Evolutionary conservation across 352 stramenopile genomes (phyloP), one percentile per base, ranked within the genome.

Genomic region (Aphanomyces euteiches): DNA sequence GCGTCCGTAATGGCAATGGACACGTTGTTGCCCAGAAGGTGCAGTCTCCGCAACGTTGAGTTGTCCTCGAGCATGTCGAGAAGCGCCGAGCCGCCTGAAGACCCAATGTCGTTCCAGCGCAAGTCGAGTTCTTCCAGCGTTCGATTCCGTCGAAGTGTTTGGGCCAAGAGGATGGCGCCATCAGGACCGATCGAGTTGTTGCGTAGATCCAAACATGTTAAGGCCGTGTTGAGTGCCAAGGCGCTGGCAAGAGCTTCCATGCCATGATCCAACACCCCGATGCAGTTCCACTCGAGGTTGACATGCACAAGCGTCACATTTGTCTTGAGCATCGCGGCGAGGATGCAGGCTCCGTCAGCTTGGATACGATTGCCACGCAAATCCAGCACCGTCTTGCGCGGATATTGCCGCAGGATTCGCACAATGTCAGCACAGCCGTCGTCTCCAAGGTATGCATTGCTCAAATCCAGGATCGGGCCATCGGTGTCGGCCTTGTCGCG

Each of bases 151-250:
- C 40, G 47, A 4, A 96, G 75, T 3, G 83, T 78, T 38, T 75
- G 71, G 3, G 85, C 87, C 1, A 96, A 75, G 1, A 79, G 77
- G 37, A 80, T 84, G 15, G 86, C 87, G 13, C 85, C 87, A 37
- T 93, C 88, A 0, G 84, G 73, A 0, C 83, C 75, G 56, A 96
- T 80, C 72, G 90, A 90, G 74, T 96, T 95, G 74, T 96, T 94
- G 17, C 87, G 84, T 47, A 96, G 71, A 50, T 96, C 87, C 13
- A 96, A 76, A 19, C 79, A 72, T 4, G 89, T 50, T 15, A 95
- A 73, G 7, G 77, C 79, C 37, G 79, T 79, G 65, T 95, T 87
- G 8, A 87, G 73, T 67, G 88, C 80, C 3, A 93, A 71, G 7
- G 85, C 84, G 4, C 58, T 58, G 7, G 85, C 82, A 8, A 95